Evolutionary conservation across 768 basidiomycete species (phyloP).

Genomic region (Calvatia gigantea): DNA sequence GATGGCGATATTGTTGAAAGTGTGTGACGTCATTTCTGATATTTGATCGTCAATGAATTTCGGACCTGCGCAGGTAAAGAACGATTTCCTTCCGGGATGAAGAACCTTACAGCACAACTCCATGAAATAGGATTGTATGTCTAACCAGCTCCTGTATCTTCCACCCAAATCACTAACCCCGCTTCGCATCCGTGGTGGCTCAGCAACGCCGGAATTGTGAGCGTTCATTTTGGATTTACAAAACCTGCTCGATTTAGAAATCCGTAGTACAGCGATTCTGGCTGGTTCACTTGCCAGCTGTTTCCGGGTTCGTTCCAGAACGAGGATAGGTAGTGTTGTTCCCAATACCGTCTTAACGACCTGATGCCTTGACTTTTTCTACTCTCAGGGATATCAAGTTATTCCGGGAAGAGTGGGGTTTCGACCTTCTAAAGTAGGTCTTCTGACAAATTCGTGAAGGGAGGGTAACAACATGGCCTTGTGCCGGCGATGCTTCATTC

Average conservation of each 20-base stretch:
- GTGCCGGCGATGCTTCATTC: conserved; percentile 67
- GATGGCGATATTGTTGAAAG: conserved; percentile 53
- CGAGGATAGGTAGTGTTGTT: conserved; percentile 42
- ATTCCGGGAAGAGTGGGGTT: conserved; percentile 59
- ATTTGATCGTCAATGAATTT: not conserved
- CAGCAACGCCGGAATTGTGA: conserved; percentile 62
- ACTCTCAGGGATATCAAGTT: conserved; percentile 46
- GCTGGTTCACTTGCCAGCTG: conserved; percentile 63
- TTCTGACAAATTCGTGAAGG: not conserved
- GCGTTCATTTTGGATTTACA: conserved; percentile 15
- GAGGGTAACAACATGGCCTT: conserved; percentile 14
- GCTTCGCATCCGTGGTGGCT: not conserved
- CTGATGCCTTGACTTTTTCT: not conserved
- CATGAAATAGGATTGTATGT: conserved; percentile 56
- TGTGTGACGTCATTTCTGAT: conserved; percentile 20
- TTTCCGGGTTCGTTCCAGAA: conserved; percentile 69
- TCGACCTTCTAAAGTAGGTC: conserved; percentile 30
- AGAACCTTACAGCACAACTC: conserved; percentile 47
- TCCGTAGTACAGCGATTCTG: conserved; percentile 59
- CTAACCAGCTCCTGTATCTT: not conserved
- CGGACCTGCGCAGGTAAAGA: conserved; percentile 33
- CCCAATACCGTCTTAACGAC: not conserved
- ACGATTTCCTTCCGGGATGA: conserved; percentile 59
- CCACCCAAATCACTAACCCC: not conserved
- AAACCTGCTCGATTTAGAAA: not conserved